Conservation (phyloP, 495 filamentous ascomycete genomes). For the Evansstolkia leycettana region DNA sequence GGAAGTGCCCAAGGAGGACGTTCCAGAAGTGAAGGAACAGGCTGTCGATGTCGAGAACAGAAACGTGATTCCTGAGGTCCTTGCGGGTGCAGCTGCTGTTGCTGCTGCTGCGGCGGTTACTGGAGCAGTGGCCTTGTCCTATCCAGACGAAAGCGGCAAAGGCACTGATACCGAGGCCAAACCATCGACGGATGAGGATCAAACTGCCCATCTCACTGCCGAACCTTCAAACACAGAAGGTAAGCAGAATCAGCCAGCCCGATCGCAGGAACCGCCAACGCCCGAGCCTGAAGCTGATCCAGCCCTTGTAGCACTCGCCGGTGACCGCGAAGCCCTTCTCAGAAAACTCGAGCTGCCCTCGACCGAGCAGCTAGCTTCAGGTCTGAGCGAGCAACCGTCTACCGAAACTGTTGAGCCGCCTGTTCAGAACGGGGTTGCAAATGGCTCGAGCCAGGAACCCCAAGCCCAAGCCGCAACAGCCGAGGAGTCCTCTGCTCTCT, state of each 20-base stretch:
- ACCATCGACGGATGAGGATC: conserved; percentile 6
- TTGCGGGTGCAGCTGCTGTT: conserved; percentile 16
- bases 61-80: conserved; percentile 10
- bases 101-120: conserved; percentile 10
- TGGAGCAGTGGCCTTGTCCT: conserved; percentile 8
- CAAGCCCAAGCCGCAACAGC: conserved; percentile 4
- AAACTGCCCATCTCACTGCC: conserved; percentile 5
- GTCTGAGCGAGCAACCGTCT: conserved; percentile 6
- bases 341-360: conserved; percentile 21
- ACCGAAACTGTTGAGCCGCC: neutral
- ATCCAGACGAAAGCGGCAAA: conserved; percentile 4
- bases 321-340: conserved; percentile 25
- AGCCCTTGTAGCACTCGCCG: conserved; percentile 25
- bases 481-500: conserved; percentile 7
- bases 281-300: conserved; percentile 24
- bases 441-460: conserved; percentile 4
- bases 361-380: conserved; percentile 16
- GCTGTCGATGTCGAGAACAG: conserved; percentile 13
- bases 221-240: conserved; percentile 13
- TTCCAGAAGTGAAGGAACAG: conserved; percentile 3
- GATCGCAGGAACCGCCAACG: conserved; percentile 5
- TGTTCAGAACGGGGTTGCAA: neutral
- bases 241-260: conserved; percentile 13
- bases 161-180: conserved; percentile 1
- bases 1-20: conserved; percentile 1